phyloP scores from a whole-genome alignment of 371 early-diverging fungal species.

The Basidiobolus heterosporus region DNA sequence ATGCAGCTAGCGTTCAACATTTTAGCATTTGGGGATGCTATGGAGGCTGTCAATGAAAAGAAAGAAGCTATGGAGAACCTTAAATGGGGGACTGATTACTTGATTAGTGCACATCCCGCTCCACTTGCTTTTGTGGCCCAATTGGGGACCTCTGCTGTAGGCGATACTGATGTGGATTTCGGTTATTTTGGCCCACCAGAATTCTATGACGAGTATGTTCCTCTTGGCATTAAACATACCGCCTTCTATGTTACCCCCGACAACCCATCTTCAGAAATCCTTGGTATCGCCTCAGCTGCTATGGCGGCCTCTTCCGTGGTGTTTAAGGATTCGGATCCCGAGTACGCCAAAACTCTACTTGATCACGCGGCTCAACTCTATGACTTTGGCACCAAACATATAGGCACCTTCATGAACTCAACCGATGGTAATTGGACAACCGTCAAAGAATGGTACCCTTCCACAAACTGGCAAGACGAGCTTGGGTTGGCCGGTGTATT shows the following conservation, averaged over 20 bases:
- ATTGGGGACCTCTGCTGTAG: slow-evolving; percentile 13
- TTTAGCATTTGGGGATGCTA: slow-evolving; percentile 35
- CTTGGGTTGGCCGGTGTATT: slow-evolving; percentile 40
- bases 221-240: slow-evolving; percentile 24
- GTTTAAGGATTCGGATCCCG: slow-evolving; percentile 26
- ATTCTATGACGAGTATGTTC: not conserved
- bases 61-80: slow-evolving; percentile 25
- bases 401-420: slow-evolving; percentile 21
- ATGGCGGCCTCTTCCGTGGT: slow-evolving; percentile 36
- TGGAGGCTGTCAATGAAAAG: slow-evolving; percentile 27
- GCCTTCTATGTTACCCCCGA: slow-evolving; percentile 25
- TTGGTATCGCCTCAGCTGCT: slow-evolving; percentile 36
- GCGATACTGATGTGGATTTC: not conserved
- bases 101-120: slow-evolving; percentile 28
- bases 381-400: not conserved
- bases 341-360: slow-evolving; percentile 20
- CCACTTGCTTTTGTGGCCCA: slow-evolving; percentile 8
- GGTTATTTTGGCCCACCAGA: not conserved
- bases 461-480: slow-evolving; percentile 28
- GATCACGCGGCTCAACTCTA: slow-evolving; percentile 24
- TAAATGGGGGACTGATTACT: slow-evolving; percentile 48
- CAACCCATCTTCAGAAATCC: slow-evolving; percentile 32
- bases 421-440: slow-evolving; percentile 7
- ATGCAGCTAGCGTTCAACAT: slow-evolving; percentile 34
- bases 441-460: slow-evolving; percentile 19